Conservation (phyloP, 148 eudicot genomes). For the Vaccinium macrocarpon region DNA sequence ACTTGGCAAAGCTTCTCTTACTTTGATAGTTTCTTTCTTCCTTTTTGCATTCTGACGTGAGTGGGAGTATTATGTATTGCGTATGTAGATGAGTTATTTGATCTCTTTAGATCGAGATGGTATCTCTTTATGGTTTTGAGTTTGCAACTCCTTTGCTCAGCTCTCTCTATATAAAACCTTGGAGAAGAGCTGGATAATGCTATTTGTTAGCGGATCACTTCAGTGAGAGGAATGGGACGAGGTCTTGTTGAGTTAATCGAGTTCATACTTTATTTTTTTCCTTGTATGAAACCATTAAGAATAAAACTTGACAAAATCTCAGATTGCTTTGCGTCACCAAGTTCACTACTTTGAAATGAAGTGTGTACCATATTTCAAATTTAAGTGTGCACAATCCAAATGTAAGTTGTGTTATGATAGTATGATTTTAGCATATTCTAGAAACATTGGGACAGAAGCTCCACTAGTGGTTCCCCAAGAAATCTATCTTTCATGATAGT, state of each 20-base stretch:
- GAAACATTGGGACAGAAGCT: neutral
- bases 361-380: neutral
- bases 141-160: neutral
- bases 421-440: neutral
- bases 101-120: neutral
- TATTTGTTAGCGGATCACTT: neutral
- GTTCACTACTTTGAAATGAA: neutral
- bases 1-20: neutral
- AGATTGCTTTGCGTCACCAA: neutral
- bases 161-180: neutral
- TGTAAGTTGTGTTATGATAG: neutral
- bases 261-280: neutral
- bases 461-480: neutral
- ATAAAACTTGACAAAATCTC: neutral
- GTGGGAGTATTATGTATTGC: neutral
- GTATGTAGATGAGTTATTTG: neutral
- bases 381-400: neutral
- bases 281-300: neutral
- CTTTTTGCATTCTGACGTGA: neutral
- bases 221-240: neutral
- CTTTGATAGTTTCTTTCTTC: neutral
- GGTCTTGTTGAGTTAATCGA: neutral
- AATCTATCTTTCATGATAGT: slow-evolving; percentile 10
- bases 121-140: neutral
- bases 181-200: neutral